Conservation (phyloP, 169 alveolate genomes). For the Plasmodium vivax region DNA sequence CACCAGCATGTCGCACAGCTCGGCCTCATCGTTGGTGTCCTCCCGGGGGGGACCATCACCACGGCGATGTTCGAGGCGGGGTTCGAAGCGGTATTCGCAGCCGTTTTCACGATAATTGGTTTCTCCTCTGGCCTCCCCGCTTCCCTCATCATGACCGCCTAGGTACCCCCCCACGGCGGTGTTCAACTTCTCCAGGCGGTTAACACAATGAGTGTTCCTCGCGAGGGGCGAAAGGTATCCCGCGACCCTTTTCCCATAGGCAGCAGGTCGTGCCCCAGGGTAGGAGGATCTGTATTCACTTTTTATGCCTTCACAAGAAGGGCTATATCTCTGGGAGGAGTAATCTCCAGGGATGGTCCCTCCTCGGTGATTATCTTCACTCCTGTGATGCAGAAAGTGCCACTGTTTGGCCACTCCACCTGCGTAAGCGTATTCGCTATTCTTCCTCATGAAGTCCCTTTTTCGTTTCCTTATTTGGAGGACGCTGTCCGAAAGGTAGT, state of each 20-base stretch:
- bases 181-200: not conserved
- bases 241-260: not conserved
- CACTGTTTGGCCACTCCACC: not conserved
- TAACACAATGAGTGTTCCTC: not conserved
- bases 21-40: not conserved
- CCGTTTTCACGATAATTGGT: not conserved
- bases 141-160: not conserved
- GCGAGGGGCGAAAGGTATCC: not conserved
- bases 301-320: not conserved
- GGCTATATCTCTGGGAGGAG: not conserved
- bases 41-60: not conserved
- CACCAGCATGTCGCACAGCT: not conserved
- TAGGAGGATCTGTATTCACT: not conserved
- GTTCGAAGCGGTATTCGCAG: not conserved
- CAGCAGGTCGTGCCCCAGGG: not conserved
- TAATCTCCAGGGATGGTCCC: not conserved
- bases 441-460: constrained; percentile 14
- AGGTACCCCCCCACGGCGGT: not conserved
- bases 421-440: not conserved
- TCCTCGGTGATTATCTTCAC: not conserved
- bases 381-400: not conserved
- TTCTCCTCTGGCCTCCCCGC: not conserved
- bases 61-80: too few species aligned
- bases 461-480: constrained; percentile 13
- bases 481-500: constrained; percentile 43